Conservation (phyloP, 805 yeast genomes). For the Saccharomycopsis amapae region DNA sequence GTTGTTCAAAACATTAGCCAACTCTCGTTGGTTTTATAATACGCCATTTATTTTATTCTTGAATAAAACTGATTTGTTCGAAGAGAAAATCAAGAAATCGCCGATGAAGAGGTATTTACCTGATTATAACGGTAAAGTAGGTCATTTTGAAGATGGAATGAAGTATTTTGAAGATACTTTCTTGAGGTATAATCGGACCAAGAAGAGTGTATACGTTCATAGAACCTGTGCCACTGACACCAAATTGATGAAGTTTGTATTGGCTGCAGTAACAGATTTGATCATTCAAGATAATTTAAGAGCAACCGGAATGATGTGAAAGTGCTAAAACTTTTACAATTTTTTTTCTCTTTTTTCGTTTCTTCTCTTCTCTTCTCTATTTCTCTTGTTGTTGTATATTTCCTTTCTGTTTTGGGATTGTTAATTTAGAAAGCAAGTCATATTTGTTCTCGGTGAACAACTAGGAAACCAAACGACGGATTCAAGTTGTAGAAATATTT, state of each 20-base stretch:
- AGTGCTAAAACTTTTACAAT: too few species aligned
- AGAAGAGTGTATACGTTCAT: constrained; percentile 72
- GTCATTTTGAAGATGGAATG: constrained; percentile 58
- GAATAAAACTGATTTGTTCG: constrained; percentile 81
- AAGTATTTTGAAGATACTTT: constrained; percentile 67
- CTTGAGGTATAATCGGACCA: constrained; percentile 50
- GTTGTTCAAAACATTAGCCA: constrained; percentile 75
- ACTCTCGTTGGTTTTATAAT: constrained; percentile 74
- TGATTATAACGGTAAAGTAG: constrained; percentile 60
- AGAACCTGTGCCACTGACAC: constrained; percentile 95
- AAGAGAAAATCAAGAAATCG: constrained; percentile 55
- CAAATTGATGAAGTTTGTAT: constrained; percentile 78
- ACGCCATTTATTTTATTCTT: constrained; percentile 87
- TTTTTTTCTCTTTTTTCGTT: too few species aligned
- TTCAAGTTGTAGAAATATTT: too few species aligned
- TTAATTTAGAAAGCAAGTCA: too few species aligned
- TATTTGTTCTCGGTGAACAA: too few species aligned
- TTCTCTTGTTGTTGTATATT: too few species aligned
- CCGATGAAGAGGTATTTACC: constrained; percentile 74
- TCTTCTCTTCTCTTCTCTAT: too few species aligned
- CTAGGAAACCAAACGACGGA: too few species aligned
- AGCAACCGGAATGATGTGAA: constrained; percentile 54
- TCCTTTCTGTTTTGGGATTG: too few species aligned
- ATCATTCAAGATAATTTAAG: constrained; percentile 76
- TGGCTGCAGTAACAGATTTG: constrained; percentile 89